These are phyloP conservation scores for Closterium sp. DNA, from an alignment of 139 green algal species.

Conservation along the genomic window DNA sequence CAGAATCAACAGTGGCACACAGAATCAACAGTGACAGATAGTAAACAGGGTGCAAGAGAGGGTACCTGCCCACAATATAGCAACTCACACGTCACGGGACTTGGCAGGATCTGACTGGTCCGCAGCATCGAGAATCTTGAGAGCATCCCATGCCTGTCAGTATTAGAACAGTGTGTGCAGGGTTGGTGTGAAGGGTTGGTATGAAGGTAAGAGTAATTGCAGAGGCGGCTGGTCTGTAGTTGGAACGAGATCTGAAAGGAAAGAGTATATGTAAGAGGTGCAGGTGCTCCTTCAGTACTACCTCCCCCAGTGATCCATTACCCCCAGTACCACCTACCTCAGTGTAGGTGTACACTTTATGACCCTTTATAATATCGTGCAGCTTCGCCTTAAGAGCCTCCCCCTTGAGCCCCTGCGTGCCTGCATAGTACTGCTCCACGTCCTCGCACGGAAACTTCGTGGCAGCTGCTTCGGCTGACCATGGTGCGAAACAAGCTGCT, in stretches of 20 bases:
- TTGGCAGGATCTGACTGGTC: not conserved
- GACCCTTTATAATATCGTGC: constrained; percentile 3
- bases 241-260: no score
- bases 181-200: no score
- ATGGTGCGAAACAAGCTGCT: not conserved
- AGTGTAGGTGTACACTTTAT: constrained; percentile 13
- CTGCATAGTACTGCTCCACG: constrained; percentile 4
- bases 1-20: no score
- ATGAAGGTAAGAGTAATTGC: no score
- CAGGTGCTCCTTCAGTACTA: not conserved
- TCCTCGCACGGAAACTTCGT: constrained; percentile 2
- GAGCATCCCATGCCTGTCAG: constrained; percentile 34
- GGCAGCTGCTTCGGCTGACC: not conserved
- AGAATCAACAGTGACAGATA: no score
- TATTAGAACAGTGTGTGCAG: not conserved
- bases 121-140: constrained; percentile 38
- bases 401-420: not conserved
- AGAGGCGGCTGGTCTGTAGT: no score
- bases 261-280: no score
- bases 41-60: no score
- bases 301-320: not conserved
- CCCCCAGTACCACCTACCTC: constrained; percentile 1
- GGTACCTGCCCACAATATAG: no score
- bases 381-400: constrained; percentile 3
- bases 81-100: constrained; percentile 17